Conservation (phyloP, 2,329 filamentous ascomycete genomes). For the Epichloe bromicola region DNA sequence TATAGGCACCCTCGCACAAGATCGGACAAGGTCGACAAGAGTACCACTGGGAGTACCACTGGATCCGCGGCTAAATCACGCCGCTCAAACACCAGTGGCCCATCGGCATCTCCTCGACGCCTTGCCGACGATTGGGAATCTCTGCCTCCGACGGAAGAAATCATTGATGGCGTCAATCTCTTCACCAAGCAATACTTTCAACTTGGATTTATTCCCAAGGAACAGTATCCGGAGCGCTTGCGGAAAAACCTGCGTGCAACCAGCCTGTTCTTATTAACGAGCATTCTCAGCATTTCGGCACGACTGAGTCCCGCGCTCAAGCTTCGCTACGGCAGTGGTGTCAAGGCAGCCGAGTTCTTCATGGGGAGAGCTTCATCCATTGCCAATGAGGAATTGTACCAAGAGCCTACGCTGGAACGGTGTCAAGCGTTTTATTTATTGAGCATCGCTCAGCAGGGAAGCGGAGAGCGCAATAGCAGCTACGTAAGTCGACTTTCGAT, state of each 20-base stretch:
- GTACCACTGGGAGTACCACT: slow-evolving; percentile 23
- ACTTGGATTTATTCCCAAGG: slow-evolving; percentile 44
- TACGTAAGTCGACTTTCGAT: slow-evolving; percentile 27
- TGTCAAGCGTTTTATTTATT: slow-evolving; percentile 47
- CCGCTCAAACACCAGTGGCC: slow-evolving; percentile 20
- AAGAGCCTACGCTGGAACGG: slow-evolving; percentile 37
- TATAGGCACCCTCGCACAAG: slow-evolving; percentile 42
- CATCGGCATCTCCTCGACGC: slow-evolving; percentile 10
- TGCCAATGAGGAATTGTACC: slow-evolving; percentile 37
- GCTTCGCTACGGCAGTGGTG: slow-evolving; percentile 34
- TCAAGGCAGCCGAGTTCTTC: slow-evolving; percentile 39
- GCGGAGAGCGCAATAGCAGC: slow-evolving; percentile 38
- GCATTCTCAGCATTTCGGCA: slow-evolving; percentile 43
- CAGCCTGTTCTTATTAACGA: slow-evolving; percentile 40
- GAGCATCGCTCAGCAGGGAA: slow-evolving; percentile 46
- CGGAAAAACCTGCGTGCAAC: slow-evolving; percentile 32
- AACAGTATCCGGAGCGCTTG: slow-evolving; percentile 34
- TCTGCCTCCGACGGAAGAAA: slow-evolving; percentile 34
- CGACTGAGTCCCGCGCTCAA: slow-evolving; percentile 37
- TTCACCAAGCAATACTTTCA: slow-evolving; percentile 46
- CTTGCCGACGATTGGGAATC: slow-evolving; percentile 32
- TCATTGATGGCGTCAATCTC: slow-evolving; percentile 38
- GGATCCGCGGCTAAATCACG: slow-evolving; percentile 24
- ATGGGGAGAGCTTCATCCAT: slow-evolving; percentile 36
- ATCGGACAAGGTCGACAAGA: slow-evolving; percentile 30